Conservation (phyloP, 306 rosid genomes). For the Rosa multiflora region DNA sequence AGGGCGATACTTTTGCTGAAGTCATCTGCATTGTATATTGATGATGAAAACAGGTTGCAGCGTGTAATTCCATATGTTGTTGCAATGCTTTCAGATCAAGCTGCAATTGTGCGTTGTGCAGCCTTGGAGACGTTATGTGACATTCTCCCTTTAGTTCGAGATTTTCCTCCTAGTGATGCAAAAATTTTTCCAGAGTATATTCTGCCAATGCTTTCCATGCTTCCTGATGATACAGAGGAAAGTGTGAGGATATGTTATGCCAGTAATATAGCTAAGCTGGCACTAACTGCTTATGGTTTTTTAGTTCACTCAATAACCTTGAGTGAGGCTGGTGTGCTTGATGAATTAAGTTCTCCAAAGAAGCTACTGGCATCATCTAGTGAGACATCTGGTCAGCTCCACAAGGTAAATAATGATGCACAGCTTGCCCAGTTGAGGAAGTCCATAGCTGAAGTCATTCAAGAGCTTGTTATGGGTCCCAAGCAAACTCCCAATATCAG, state of each 20-base stretch:
- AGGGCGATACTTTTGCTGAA: conserved; percentile 76
- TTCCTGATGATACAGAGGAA: conserved; percentile 99
- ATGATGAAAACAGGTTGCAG: conserved; percentile 92
- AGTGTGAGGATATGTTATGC: conserved; percentile 97
- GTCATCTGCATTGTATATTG: conserved; percentile 86
- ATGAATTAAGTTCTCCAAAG: conserved; percentile 63
- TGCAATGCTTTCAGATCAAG: conserved; percentile 88
- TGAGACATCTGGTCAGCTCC: conserved; percentile 63
- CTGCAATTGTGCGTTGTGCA: conserved; percentile 97
- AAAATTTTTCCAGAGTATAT: conserved; percentile 94
- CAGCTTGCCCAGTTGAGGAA: conserved; percentile 85
- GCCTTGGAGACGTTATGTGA: conserved; percentile 91
- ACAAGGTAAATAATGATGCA: conserved; percentile 60
- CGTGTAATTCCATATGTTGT: conserved; percentile 91
- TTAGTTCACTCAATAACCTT: conserved; percentile 86
- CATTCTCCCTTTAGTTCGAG: conserved; percentile 86
- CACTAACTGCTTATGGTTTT: conserved; percentile 92
- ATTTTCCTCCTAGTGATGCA: conserved; percentile 98
- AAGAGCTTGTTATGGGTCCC: conserved; percentile 99
- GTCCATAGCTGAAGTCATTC: conserved; percentile 94
- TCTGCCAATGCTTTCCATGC: conserved; percentile 97
- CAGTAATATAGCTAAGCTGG: conserved; percentile 88
- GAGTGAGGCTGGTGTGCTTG: conserved; percentile 97
- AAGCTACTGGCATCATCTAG: conserved; percentile 51
- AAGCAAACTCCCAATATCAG: conserved; percentile 97